phyloP scores from a whole-genome alignment of 192 early-diverging fungal species.

The Coemansia sp. region DNA sequence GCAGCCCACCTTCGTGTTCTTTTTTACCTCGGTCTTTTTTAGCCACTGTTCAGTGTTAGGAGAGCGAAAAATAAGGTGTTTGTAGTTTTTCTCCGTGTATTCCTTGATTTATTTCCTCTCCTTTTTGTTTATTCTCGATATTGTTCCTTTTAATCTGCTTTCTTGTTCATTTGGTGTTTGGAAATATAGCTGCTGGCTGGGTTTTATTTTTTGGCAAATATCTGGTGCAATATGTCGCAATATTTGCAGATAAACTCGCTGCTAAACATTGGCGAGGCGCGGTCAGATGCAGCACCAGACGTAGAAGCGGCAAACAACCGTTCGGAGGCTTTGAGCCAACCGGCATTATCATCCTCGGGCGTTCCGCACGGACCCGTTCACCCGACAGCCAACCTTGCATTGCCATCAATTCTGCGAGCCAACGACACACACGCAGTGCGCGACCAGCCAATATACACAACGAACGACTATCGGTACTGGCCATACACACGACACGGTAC shows the following conservation, averaged over 20 bases:
- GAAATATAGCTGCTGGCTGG: no score
- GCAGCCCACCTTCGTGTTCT: not conserved
- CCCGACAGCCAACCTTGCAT: not conserved
- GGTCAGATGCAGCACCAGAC: not conserved
- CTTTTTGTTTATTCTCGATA: not conserved
- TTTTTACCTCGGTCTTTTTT: not conserved
- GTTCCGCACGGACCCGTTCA: not conserved
- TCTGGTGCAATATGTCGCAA: constrained; percentile 14
- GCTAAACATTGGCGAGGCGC: constrained; percentile 16
- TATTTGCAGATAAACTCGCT: constrained; percentile 23
- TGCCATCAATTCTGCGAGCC: not conserved
- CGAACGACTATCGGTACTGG: constrained; percentile 31
- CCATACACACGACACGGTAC: constrained; percentile 22
- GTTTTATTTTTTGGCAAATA: no score
- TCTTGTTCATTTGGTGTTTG: not conserved
- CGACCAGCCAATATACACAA: constrained; percentile 17
- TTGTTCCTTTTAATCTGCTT: constrained; percentile 4
- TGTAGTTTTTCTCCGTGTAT: not conserved
- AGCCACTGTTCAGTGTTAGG: not conserved
- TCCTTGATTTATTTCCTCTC: not conserved
- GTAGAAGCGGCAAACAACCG: not conserved
- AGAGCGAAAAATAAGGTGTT: not conserved
- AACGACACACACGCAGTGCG: constrained; percentile 10
- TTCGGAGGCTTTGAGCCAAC: not conserved
- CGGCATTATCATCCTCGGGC: not conserved